Evolutionary conservation across 1,284 basidiomycete species (phyloP).

Genomic region (Thelephora terrestris): DNA sequence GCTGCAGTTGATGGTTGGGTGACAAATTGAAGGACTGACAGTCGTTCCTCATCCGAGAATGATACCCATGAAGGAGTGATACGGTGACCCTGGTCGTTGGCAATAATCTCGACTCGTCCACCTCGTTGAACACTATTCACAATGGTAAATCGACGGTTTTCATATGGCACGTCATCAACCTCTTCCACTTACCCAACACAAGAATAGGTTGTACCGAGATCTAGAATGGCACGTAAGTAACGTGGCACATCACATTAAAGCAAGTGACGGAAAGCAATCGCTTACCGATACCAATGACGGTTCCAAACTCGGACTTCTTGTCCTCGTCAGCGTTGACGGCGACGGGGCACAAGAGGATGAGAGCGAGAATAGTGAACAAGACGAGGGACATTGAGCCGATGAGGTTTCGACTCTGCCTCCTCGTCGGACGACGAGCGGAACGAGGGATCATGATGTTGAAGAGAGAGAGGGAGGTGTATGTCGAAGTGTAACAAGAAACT

Average conservation of each 20-base stretch:
- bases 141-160: slow-evolving; percentile 1
- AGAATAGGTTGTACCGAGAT: slow-evolving; percentile 79
- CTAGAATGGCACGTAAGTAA: slow-evolving; percentile 29
- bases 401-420: slow-evolving; percentile 47
- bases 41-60: slow-evolving; percentile 87
- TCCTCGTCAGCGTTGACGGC: slow-evolving; percentile 44
- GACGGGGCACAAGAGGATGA: slow-evolving; percentile 53
- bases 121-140: slow-evolving; percentile 74
- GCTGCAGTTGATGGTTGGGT: background rate
- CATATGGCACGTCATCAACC: background rate
- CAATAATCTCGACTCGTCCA: slow-evolving; percentile 92
- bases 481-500: background rate
- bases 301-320: slow-evolving; percentile 64
- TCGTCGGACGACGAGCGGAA: slow-evolving; percentile 36
- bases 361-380: slow-evolving; percentile 53
- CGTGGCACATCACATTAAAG: background rate
- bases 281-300: slow-evolving; percentile 92
- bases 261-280: slow-evolving; percentile 10
- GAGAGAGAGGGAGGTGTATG: background rate
- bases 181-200: slow-evolving; percentile 53
- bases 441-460: slow-evolving; percentile 25
- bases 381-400: slow-evolving; percentile 55
- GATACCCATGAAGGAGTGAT: slow-evolving; percentile 94
- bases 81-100: slow-evolving; percentile 96
- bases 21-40: slow-evolving; percentile 43